Conservation (phyloP, 768 basidiomycete genomes). For the Suillus plorans region DNA sequence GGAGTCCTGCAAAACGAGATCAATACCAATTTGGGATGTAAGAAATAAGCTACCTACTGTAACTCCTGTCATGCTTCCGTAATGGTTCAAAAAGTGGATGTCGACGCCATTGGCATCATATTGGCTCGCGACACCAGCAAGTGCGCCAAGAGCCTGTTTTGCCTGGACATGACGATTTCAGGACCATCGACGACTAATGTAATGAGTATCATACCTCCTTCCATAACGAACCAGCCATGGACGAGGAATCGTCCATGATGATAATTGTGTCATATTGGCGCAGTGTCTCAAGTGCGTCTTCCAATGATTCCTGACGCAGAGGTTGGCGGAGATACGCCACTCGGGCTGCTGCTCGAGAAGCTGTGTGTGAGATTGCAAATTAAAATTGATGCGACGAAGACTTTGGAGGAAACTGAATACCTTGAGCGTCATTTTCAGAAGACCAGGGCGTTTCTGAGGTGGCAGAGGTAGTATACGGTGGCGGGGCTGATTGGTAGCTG, state of each 20-base stretch:
- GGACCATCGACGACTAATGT: not conserved
- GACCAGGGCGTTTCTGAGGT: slow-evolving; percentile 8
- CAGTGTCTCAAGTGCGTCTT: slow-evolving; percentile 36
- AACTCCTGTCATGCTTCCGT: slow-evolving; percentile 32
- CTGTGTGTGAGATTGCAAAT: slow-evolving; percentile 23
- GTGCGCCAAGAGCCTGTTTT: slow-evolving; percentile 42
- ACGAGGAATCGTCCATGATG: slow-evolving; percentile 60
- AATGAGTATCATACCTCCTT: slow-evolving; percentile 36
- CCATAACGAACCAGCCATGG: slow-evolving; percentile 54
- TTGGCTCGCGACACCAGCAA: slow-evolving; percentile 46
- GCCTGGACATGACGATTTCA: slow-evolving; percentile 31
- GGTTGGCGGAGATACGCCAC: slow-evolving; percentile 18
- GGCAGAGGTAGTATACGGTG: slow-evolving; percentile 22
- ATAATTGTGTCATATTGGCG: slow-evolving; percentile 55
- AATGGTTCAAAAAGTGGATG: slow-evolving; percentile 56
- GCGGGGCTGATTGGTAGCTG: slow-evolving; percentile 16
- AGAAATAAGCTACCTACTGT: slow-evolving; percentile 30
- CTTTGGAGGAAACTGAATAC: slow-evolving; percentile 21
- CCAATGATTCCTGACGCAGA: slow-evolving; percentile 25
- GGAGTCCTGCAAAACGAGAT: slow-evolving; percentile 32
- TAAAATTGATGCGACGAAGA: slow-evolving; percentile 20
- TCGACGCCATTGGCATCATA: slow-evolving; percentile 65
- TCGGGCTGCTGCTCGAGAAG: slow-evolving; percentile 9
- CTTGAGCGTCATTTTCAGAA: slow-evolving; percentile 6
- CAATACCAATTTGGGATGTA: not conserved